Percentiles rank a stretch among this genome's conserved stretches.
These are phyloP conservation scores for Candida parachauliodes DNA, from an alignment of 805 yeast genomes.

Conservation along the genomic window DNA sequence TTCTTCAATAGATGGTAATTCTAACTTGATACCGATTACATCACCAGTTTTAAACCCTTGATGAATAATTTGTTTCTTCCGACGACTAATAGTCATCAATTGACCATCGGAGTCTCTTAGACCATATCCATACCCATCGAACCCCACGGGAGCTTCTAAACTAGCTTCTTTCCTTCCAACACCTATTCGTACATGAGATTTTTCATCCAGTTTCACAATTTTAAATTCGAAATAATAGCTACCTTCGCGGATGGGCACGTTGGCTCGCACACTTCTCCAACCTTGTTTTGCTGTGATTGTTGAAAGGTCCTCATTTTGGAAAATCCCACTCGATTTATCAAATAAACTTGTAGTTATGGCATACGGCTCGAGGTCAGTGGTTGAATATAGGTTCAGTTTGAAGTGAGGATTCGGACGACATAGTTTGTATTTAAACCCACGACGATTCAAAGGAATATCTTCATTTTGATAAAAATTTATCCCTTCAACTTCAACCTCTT, in stretches of 20 bases:
- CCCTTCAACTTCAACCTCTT: conserved; percentile 10
- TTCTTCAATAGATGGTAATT: conserved; percentile 52
- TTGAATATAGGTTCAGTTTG: conserved; percentile 55
- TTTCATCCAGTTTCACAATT: conserved; percentile 43
- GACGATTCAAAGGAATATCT: conserved; percentile 75
- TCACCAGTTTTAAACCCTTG: conserved; percentile 70
- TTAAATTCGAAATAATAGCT: conserved; percentile 74
- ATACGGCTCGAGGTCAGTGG: conserved; percentile 72
- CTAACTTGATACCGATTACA: conserved; percentile 71
- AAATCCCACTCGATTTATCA: conserved; percentile 64
- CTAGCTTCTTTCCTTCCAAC: conserved; percentile 82
- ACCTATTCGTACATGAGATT: conserved; percentile 75
- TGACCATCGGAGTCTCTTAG: conserved; percentile 76
- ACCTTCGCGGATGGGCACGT: conserved; percentile 76
- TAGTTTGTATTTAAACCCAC: conserved; percentile 78
- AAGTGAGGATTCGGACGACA: conserved; percentile 70
- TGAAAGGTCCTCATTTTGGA: conserved; percentile 23
- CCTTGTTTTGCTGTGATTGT: conserved; percentile 63
- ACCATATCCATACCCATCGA: conserved; percentile 92
- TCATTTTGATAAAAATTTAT: conserved; percentile 46
- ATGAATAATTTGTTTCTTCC: conserved; percentile 47
- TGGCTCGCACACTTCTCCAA: conserved; percentile 76
- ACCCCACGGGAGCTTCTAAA: conserved; percentile 93
- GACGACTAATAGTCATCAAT: conserved; percentile 71
- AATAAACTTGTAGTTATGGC: conserved; percentile 54